A percentile compares a stretch with the other conserved stretches of the same genome.
phyloP scores from a whole-genome alignment of 768 basidiomycete species.

The Termitomyces sp. region DNA sequence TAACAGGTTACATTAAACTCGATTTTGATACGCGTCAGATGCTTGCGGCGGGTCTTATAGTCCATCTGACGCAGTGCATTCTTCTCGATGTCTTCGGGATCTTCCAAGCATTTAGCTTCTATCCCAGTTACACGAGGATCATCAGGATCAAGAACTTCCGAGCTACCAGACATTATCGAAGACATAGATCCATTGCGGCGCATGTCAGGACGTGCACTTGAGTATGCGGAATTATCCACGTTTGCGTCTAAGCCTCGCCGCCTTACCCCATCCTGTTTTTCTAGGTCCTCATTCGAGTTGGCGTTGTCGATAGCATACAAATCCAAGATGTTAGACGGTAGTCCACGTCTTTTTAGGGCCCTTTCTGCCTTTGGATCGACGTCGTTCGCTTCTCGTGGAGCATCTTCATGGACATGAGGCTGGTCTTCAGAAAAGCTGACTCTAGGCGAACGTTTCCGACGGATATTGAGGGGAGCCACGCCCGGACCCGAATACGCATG shows the following conservation, averaged over 20 bases:
- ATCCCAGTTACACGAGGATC: constrained; percentile 68
- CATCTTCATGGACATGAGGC: constrained; percentile 20
- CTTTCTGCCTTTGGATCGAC: constrained; percentile 26
- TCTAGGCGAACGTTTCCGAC: constrained; percentile 22
- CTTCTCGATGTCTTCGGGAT: constrained; percentile 59
- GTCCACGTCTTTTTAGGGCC: constrained; percentile 37
- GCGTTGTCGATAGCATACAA: constrained; percentile 40
- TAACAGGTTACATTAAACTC: constrained; percentile 74
- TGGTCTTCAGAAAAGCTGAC: constrained; percentile 38
- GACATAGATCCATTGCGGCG: constrained; percentile 40
- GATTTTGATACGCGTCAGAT: constrained; percentile 59
- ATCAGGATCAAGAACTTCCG: constrained; percentile 63
- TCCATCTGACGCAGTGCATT: constrained; percentile 61
- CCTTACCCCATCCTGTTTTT: constrained; percentile 9
- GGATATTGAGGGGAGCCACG: constrained; percentile 14
- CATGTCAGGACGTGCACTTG: constrained; percentile 23
- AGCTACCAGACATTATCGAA: constrained; percentile 37
- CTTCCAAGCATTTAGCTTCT: constrained; percentile 45
- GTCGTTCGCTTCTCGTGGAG: constrained; percentile 13
- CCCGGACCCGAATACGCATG: constrained; percentile 31
- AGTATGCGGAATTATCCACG: constrained; percentile 18
- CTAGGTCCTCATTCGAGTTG: constrained; percentile 16
- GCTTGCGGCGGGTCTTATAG: constrained; percentile 64
- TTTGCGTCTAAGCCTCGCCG: constrained; percentile 14
- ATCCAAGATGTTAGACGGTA: constrained; percentile 50